Evolutionary conservation across 371 early-diverging fungal genomes (phyloP), one percentile per base, ranked within the genome.

Genomic region (Nematocida ausubeli): DNA sequence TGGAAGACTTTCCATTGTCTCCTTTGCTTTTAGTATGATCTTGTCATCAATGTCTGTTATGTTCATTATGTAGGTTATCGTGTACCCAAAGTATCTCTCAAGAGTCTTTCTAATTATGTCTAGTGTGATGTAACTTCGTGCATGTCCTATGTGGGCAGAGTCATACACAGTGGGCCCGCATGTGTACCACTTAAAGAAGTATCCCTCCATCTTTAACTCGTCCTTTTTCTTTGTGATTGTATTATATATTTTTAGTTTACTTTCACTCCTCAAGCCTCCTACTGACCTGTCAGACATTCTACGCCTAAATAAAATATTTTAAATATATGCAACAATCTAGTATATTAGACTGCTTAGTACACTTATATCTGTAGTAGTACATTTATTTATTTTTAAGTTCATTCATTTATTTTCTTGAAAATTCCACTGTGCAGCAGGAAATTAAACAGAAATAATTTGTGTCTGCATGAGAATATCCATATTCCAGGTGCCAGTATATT

Each of bases 91-190:
- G 85, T 96, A 97, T 70, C 96, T 93, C 82, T 91, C 90, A 79
- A 99, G 85, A 42, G 98, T 90, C 63, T 96, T 90, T 50, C 98
- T 90, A 62, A 96, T 88, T 65, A 94, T 92, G 87, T 99, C 99
- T 84, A 94, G 90, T 16, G 92, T 88, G 66, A 98, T 88, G 84
- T 96, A 99, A 69, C 90, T 92, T 84, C 97, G 84, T 3, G 98
- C 98, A 85, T 98, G 98, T 34, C 99, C 99, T 86, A 99, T 89
- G 86, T 99, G 99, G 12, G 96, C 88, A 1, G 91, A 89, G 85
- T 95, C 96, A 83, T 99, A 99, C 22, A 98, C 98, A 6, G 99
- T 99, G 12, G 99, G 99, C 4, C 99, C 99, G 88, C 99, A 99
- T 14, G 82, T 82, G 68, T 87, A 87, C 82, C 86, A 82, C 56